These are phyloP conservation scores for Venturia oleaginea DNA, from an alignment of 2,329 filamentous ascomycete genomes.

Conservation along the genomic window DNA sequence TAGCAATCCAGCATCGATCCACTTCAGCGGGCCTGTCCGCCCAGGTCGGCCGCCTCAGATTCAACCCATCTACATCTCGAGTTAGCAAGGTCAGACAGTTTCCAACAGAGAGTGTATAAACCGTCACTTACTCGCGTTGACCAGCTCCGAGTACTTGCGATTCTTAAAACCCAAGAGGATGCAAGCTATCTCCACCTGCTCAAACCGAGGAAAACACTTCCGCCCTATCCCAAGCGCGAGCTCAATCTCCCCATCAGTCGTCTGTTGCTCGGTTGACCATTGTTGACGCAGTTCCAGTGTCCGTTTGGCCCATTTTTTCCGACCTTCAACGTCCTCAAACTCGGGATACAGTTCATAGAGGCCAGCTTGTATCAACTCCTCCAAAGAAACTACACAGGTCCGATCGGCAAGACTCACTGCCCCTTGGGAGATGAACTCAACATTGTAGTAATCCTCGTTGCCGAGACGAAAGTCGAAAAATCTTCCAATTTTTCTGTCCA, in stretches of 20 bases:
- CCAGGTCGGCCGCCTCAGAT: not conserved
- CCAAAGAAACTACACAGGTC: conserved; percentile 1
- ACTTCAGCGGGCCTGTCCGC: not conserved
- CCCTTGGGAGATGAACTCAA: conserved; percentile 2
- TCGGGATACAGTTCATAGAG: not conserved
- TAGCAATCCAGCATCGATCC: not conserved
- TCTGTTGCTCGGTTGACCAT: not conserved
- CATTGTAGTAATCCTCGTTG: not conserved
- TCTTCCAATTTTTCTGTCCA: not conserved
- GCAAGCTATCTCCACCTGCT: not conserved
- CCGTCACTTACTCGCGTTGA: not conserved
- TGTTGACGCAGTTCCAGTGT: not conserved
- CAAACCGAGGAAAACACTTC: not conserved
- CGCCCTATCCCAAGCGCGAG: not conserved
- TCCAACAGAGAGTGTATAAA: not conserved
- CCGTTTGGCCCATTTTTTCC: not conserved
- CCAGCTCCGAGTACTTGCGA: not conserved
- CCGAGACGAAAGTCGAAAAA: conserved; percentile 4
- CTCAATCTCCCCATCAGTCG: not conserved
- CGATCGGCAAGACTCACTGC: not conserved
- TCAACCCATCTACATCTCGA: not conserved
- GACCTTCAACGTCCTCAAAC: not conserved
- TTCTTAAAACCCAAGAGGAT: not conserved
- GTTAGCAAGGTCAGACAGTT: not conserved
- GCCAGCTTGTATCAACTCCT: not conserved